Evolutionary conservation across 129 eudicot species (phyloP), one percentile per base, ranked within the genome.

Genomic region (Artemisia tridentata): DNA sequence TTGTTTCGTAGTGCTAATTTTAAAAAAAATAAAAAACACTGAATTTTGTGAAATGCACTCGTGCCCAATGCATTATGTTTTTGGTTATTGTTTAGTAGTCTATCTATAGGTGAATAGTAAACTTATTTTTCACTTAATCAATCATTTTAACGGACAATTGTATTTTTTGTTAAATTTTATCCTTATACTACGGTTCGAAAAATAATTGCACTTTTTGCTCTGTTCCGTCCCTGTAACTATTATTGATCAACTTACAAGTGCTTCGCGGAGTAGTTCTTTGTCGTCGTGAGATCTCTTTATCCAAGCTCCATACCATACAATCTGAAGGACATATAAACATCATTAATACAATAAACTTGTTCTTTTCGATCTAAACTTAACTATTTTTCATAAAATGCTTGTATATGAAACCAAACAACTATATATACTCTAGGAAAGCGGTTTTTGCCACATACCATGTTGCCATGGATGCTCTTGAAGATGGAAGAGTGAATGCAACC

Each of bases 231-330:
- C 0, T 27, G 31, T 27, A 27, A 3, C 34, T 29, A 34, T 53
- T 17, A 29, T 23, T 51, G 67, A 23, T 18, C 3, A 58, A 71
- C 91, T 88, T 81, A 88, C 96, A 76, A 88, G 80, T 11, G 81
- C 67, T 50, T 79, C 78, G 45, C 43, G 69, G 27, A 85, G 68
- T 43, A 43, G 47, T 61, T 85, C 83, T 83, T 79, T 85, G 29
- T 80, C 76, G 48, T 88, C 86, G 21, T 61, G 45, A 14, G 83
- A 85, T 73, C 86, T 85, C 80, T 88, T 88, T 53, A 85, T 81
- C 96, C 96, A 88, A 38, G 91, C 85, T 67, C 96, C 96, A 77
- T 85, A 88, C 96, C 96, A 88, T 77, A 83, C n/a, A 25, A 88
- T 80, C 96, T 88, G 72, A 41, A 67, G 3, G 45, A 55, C 64